Base-by-base conservation (phyloP, 163 green algal genomes). In the Botryococcus braunii region DNA sequence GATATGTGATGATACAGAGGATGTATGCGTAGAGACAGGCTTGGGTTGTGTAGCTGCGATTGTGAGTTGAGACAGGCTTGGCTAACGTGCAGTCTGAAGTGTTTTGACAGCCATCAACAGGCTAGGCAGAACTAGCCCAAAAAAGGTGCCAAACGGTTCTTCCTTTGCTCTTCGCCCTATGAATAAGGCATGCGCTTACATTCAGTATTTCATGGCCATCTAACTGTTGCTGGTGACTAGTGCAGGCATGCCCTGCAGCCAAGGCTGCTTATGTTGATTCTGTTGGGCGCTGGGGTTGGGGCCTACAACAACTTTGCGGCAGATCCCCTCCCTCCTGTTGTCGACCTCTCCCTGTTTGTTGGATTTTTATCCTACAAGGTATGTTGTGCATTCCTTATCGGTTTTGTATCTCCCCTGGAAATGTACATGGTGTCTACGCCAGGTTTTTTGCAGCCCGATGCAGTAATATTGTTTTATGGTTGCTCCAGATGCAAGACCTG, bases 311-410 rank as follows among this genome's bases (percentile, higher is more conserved):
- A 27, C 13, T 52, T 27, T 17, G 43, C 43, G 13, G 43, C 43
- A 17, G 43, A 13, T 13, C 43, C 43, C 43, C 43, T 52, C 13
- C 13, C 13, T 17, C 17, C 43, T 17, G 43, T 13, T 17, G 17
- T 52, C 13, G 17, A 52, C 13, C 43, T 52, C 13, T 13, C 43
- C 43, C 43, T 52, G 43, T 52, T 52, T 17, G 43, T 13, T 27
- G 43, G 43, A 17, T 52, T 52, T 52, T 52, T 52, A 17, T 52
- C 43, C 43, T 52, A 52, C 43, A 52, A 52, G 43, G 43, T 52
- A n/a, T n/a, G n/a, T n/a, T n/a, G n/a, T n/a, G n/a, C n/a, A n/a
- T n/a, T n/a, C n/a, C n/a, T n/a, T n/a, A n/a, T n/a, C n/a, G n/a
- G n/a, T n/a, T n/a, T n/a, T n/a, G n/a, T n/a, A n/a, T n/a, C n/a